Conservation (phyloP, 148 eudicot genomes). For the Vaccinium darrowii region DNA sequence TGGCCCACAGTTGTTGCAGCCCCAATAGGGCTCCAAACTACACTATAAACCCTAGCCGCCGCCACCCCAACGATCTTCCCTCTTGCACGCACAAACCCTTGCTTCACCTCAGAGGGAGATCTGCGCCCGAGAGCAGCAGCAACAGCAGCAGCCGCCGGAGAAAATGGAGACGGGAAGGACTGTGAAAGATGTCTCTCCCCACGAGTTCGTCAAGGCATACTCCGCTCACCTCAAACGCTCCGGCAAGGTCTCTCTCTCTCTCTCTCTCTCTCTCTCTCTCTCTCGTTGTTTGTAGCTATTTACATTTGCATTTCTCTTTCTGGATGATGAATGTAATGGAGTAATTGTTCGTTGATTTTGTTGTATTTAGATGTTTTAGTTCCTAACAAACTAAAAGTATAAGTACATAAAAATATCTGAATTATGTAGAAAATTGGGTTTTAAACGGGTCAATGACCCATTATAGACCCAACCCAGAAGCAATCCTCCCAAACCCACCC, state of each 20-base stretch:
- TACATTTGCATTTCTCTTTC: no score
- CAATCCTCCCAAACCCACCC: no score
- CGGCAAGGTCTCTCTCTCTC: conserved; percentile 40
- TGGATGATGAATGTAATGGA: no score
- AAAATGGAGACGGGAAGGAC: conserved; percentile 37
- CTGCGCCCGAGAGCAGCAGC: not conserved
- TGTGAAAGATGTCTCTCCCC: conserved; percentile 56
- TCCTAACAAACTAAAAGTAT: no score
- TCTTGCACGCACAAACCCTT: not conserved
- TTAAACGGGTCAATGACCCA: no score
- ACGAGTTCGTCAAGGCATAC: conserved; percentile 53
- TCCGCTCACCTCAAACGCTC: conserved; percentile 62
- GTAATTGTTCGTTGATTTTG: no score
- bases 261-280: not conserved
- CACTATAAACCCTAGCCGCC: conserved; percentile 7
- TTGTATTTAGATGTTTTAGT: no score
- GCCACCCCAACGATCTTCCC: no score
- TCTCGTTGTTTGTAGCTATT: no score
- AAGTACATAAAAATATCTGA: no score
- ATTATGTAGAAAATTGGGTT: no score
- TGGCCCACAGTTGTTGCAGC: not conserved
- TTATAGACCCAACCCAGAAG: no score
- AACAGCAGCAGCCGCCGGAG: not conserved
- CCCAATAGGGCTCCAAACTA: not conserved
- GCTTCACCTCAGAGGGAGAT: conserved; percentile 5